Evolutionary conservation across 257 asterid genomes (phyloP).

Genomic region (Cordia subcordata): DNA sequence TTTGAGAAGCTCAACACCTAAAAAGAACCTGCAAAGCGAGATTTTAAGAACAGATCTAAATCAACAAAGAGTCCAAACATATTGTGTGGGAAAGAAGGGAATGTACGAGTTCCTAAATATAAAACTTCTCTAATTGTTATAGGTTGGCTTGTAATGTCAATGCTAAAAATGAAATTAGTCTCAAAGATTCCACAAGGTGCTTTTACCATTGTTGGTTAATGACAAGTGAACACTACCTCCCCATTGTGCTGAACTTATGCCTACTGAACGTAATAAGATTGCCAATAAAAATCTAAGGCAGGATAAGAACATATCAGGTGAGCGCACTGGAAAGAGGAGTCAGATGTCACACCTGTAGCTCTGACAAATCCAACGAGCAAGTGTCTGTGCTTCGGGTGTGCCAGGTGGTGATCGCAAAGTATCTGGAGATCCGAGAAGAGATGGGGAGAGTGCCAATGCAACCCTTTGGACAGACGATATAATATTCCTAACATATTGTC

Average conservation of each 20-base stretch:
- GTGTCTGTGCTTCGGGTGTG: conserved; percentile 81
- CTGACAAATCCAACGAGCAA: conserved; percentile 87
- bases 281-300: too few relatives aligned
- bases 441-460: conserved; percentile 84
- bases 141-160: not conserved
- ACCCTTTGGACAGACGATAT: conserved; percentile 96
- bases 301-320: not conserved
- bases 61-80: not conserved
- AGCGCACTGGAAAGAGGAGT: not conserved
- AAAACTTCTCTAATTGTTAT: too few relatives aligned
- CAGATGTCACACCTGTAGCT: conserved; percentile 65
- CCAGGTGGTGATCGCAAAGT: conserved; percentile 65
- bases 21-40: conserved; percentile 50
- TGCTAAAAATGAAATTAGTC: too few relatives aligned
- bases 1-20: conserved; percentile 81
- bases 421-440: conserved; percentile 43
- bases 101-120: not conserved
- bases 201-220: too few relatives aligned
- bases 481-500: conserved; percentile 87
- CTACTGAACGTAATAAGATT: too few relatives aligned
- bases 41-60: not conserved
- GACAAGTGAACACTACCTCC: too few relatives aligned
- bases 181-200: too few relatives aligned
- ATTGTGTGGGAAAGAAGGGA: not conserved
- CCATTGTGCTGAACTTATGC: too few relatives aligned